Evolutionary conservation across 1,139 yeast species (phyloP).

Genomic region (Candida tetrigidarum): DNA sequence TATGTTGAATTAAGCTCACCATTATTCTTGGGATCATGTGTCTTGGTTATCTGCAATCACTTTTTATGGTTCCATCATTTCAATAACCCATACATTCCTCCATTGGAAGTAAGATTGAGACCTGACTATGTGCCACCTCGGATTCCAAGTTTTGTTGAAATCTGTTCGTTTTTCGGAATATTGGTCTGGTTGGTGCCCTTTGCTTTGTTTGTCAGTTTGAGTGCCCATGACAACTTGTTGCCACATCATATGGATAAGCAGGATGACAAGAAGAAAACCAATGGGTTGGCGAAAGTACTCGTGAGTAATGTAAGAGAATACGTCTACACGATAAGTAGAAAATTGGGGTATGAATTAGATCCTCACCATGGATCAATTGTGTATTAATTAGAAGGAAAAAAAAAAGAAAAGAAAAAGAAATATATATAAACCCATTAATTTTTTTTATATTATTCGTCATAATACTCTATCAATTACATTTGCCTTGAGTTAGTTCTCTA

Average conservation of each 20-base stretch:
- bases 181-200: slow-evolving; percentile 96
- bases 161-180: slow-evolving; percentile 91
- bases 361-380: slow-evolving; percentile 58
- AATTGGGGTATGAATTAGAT: slow-evolving; percentile 67
- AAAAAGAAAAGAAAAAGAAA: too few relatives aligned
- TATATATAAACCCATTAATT: neutral
- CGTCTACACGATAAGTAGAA: slow-evolving; percentile 51
- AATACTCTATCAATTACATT: too few relatives aligned
- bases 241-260: slow-evolving; percentile 57
- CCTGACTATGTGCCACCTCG: slow-evolving; percentile 67
- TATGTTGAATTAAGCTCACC: slow-evolving; percentile 77
- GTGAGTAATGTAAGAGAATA: slow-evolving; percentile 57
- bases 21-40: slow-evolving; percentile 69
- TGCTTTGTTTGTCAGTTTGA: slow-evolving; percentile 85
- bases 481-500: slow-evolving; percentile 24
- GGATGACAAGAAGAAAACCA: slow-evolving; percentile 36
- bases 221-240: slow-evolving; percentile 89
- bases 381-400: too few relatives aligned
- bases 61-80: slow-evolving; percentile 90
- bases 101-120: slow-evolving; percentile 57
- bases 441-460: too few relatives aligned
- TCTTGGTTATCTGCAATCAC: slow-evolving; percentile 78
- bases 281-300: slow-evolving; percentile 58
- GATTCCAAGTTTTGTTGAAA: slow-evolving; percentile 83
- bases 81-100: slow-evolving; percentile 65